Evolutionary conservation across 2,329 filamentous ascomycete genomes (phyloP).

Genomic region (Neonectria faginata): DNA sequence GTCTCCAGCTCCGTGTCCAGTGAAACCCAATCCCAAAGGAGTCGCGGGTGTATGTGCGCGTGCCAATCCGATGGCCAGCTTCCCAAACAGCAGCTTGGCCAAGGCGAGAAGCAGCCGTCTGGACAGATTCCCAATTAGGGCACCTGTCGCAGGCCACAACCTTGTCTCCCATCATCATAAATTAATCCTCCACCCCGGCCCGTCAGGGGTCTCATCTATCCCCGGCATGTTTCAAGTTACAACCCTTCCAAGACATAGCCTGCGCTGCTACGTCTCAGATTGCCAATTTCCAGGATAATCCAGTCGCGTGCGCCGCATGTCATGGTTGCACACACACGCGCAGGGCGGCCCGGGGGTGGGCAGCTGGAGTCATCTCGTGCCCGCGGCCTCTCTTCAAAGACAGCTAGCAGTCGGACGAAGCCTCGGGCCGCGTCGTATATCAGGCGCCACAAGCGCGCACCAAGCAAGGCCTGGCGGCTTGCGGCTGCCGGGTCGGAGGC

Average conservation of each 20-base stretch:
- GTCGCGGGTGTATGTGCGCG: slow-evolving; percentile 7
- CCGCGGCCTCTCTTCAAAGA: not conserved
- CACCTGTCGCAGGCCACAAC: slow-evolving; percentile 8
- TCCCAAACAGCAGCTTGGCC: slow-evolving; percentile 5
- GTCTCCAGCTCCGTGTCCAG: no score
- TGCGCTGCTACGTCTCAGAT: slow-evolving; percentile 42
- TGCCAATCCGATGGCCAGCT: slow-evolving; percentile 7
- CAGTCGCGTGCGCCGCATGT: slow-evolving; percentile 26
- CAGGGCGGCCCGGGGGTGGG: slow-evolving; percentile 1
- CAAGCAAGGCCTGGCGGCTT: not conserved
- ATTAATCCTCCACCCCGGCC: slow-evolving; percentile 13
- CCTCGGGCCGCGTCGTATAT: not conserved
- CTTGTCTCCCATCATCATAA: slow-evolving; percentile 8
- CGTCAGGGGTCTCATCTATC: slow-evolving; percentile 18
- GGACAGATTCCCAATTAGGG: slow-evolving; percentile 17
- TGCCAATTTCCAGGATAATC: slow-evolving; percentile 41
- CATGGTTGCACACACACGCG: slow-evolving; percentile 15
- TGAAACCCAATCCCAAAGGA: slow-evolving; percentile 3
- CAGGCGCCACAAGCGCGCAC: slow-evolving; percentile 20
- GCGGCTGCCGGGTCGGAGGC: not conserved
- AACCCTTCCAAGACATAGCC: slow-evolving; percentile 29
- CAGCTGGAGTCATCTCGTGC: not conserved
- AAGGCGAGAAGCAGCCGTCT: slow-evolving; percentile 12
- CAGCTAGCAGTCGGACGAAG: not conserved
- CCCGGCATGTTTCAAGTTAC: slow-evolving; percentile 40